These are phyloP conservation scores for Backusella mclennaniae DNA, from an alignment of 192 early-diverging fungal species.

Conservation along the genomic window DNA sequence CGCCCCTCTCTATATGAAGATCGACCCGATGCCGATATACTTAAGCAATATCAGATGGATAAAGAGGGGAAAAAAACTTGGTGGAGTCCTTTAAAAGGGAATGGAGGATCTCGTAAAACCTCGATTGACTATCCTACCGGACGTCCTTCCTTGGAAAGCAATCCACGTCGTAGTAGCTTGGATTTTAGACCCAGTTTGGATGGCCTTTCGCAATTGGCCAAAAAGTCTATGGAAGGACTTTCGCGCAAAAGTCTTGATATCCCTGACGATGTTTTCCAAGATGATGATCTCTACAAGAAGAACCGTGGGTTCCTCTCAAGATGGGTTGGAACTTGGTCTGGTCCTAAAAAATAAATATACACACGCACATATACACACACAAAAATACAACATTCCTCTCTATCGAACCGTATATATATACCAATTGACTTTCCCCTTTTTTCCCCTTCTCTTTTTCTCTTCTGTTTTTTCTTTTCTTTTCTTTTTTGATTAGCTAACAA, in stretches of 20 bases:
- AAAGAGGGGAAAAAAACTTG: constrained; percentile 38
- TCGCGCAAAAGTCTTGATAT: constrained; percentile 24
- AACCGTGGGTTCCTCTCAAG: constrained; percentile 19
- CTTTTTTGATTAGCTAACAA: not conserved
- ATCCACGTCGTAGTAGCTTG: constrained; percentile 16
- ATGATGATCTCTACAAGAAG: constrained; percentile 1
- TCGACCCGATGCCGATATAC: constrained; percentile 26
- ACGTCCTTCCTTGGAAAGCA: constrained; percentile 18
- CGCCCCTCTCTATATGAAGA: constrained; percentile 21
- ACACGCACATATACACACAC: not conserved
- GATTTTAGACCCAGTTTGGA: constrained; percentile 39
- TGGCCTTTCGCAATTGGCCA: constrained; percentile 26
- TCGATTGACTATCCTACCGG: constrained; percentile 17
- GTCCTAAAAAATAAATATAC: constrained; percentile 3
- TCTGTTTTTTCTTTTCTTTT: not conserved
- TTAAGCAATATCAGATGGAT: constrained; percentile 22
- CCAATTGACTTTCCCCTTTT: constrained; percentile 1
- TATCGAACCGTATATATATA: constrained; percentile 1
- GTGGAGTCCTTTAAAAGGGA: constrained; percentile 29
- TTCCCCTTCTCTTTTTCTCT: not conserved
- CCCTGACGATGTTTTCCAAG: not conserved
- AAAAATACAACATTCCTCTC: constrained; percentile 4
- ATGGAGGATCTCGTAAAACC: constrained; percentile 25
- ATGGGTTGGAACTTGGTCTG: constrained; percentile 21
- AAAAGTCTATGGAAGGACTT: constrained; percentile 32